Evolutionary conservation across 1,139 yeast species (phyloP), one percentile per base, ranked within the genome.

Genomic region (Sugiyamaella castrensis): DNA sequence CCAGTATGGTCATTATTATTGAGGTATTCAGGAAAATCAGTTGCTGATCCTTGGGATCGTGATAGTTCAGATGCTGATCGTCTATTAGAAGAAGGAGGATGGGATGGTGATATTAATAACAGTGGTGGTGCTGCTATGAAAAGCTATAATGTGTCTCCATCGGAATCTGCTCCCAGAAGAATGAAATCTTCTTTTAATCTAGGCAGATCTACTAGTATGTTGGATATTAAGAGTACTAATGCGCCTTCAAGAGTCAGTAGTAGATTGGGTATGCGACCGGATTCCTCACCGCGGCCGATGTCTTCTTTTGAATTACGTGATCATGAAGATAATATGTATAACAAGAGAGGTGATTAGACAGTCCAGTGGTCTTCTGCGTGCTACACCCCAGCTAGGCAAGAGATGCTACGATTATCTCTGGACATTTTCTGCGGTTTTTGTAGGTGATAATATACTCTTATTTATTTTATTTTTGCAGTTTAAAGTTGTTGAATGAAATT

Each of bases 191-290:
- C 47, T 3, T 37, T 38, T 10, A 42, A 48, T 28, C 36, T 47
- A n/a, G 57, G 61, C 37, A 57, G 56, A 19, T 58, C 64, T 15
- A 60, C 65, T n/a, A 59, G 63, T 32, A 59, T 60, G 64, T 49
- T 60, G 32, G 64, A 61, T 40, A 40, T 61, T 40, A 19, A 3
- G 5, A 59, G 54, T 40, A 52, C 50, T 29, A 43, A 39, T 13
- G 50, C 42, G 8, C 57, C 61, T 2, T 55, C 61, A 1, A 46
- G 63, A 36, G 57, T 54, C 10, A 52, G 54, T 46, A 55, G 59
- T 44, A 49, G 62, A 27, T 35, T 57, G 42, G 52, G 58, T 24
- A 53, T 54, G 56, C 43, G 57, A 19, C 39, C 50, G 8, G 54
- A 50, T 12, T 46, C 39, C 9, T 30, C 37, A 5, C 24, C 24